Evolutionary conservation across 2,329 filamentous ascomycete genomes (phyloP).

Genomic region (Colletotrichum sp.): DNA sequence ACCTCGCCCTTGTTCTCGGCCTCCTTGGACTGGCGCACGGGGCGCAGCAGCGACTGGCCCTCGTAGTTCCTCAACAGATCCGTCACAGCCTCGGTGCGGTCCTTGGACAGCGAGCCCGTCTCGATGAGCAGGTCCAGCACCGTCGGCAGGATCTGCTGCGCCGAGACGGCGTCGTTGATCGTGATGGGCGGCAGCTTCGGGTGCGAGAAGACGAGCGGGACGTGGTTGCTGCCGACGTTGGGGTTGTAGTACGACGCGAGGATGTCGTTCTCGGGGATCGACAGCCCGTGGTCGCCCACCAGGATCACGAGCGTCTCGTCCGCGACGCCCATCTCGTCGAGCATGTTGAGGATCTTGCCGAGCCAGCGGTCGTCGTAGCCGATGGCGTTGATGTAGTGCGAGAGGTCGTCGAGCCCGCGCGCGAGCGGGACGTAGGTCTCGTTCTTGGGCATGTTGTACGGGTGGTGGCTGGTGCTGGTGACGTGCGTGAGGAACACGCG

Average conservation of each 20-base stretch:
- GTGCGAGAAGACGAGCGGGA: slow-evolving; percentile 49
- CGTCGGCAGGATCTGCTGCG: slow-evolving; percentile 48
- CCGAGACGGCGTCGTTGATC: slow-evolving; percentile 41
- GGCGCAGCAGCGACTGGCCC: slow-evolving; percentile 50
- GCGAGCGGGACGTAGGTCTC: not conserved
- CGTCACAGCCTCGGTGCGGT: slow-evolving; percentile 35
- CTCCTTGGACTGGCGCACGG: slow-evolving; percentile 29
- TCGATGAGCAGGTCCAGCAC: slow-evolving; percentile 48
- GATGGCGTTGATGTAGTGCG: slow-evolving; percentile 47
- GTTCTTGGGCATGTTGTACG: slow-evolving; percentile 1
- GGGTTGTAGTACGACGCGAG: slow-evolving; percentile 46
- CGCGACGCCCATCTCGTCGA: slow-evolving; percentile 46
- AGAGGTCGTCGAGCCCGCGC: slow-evolving; percentile 27
- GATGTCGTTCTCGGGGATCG: slow-evolving; percentile 44
- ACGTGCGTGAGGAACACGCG: slow-evolving; percentile 40
- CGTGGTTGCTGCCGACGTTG: slow-evolving; percentile 46
- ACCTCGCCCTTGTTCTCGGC: slow-evolving; percentile 29
- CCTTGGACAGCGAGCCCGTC: slow-evolving; percentile 39
- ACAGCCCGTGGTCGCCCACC: slow-evolving; percentile 48
- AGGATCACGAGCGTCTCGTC: slow-evolving; percentile 50
- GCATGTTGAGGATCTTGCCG: slow-evolving; percentile 39
- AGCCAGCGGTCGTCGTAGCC: slow-evolving; percentile 44
- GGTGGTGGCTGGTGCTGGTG: slow-evolving; percentile 44
- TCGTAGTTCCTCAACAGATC: slow-evolving; percentile 49
- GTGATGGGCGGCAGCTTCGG: slow-evolving; percentile 45